Percentiles rank a stretch among this genome's conserved stretches.
Conservation (phyloP, 192 early-diverging fungal genomes). For the Coemansia sp. region DNA sequence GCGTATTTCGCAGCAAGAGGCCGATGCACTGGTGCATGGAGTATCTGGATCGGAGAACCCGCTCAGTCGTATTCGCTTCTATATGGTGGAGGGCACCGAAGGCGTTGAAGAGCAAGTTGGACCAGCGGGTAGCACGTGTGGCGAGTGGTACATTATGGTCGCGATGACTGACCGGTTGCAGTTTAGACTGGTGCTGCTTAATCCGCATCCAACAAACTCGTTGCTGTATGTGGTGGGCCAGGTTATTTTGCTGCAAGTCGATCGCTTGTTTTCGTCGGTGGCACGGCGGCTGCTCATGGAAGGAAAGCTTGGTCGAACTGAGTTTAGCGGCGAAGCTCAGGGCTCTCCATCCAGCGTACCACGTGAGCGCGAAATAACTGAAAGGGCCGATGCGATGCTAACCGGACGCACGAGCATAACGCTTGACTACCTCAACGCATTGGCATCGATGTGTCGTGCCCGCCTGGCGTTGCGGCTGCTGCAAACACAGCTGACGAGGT, state of each 20-base stretch:
- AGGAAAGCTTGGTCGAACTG: constrained; percentile 9
- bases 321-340: not conserved
- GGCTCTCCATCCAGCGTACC: not conserved
- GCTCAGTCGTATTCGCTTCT: constrained; percentile 42
- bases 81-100: constrained; percentile 50
- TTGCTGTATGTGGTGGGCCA: constrained; percentile 41
- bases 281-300: constrained; percentile 38
- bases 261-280: constrained; percentile 49
- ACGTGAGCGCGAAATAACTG: constrained; percentile 32
- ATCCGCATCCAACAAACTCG: constrained; percentile 25
- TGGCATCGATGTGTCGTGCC: constrained; percentile 44
- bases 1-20: constrained; percentile 47
- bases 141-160: constrained; percentile 53
- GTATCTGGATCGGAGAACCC: constrained; percentile 31
- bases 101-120: constrained; percentile 34
- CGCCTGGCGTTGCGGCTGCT: constrained; percentile 49
- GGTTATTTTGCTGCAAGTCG: constrained; percentile 45
- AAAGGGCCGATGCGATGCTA: constrained; percentile 42
- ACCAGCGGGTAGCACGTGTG: constrained; percentile 10
- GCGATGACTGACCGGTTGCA: constrained; percentile 51
- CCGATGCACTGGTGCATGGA: constrained; percentile 38
- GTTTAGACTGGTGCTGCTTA: constrained; percentile 46
- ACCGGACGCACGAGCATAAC: constrained; percentile 46
- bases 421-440: constrained; percentile 50
- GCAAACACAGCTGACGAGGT: constrained; percentile 46